Percentiles rank a stretch among this genome's conserved stretches.
Conservation (phyloP, 148 eudicot species). For the Spergularia bocconei region DNA sequence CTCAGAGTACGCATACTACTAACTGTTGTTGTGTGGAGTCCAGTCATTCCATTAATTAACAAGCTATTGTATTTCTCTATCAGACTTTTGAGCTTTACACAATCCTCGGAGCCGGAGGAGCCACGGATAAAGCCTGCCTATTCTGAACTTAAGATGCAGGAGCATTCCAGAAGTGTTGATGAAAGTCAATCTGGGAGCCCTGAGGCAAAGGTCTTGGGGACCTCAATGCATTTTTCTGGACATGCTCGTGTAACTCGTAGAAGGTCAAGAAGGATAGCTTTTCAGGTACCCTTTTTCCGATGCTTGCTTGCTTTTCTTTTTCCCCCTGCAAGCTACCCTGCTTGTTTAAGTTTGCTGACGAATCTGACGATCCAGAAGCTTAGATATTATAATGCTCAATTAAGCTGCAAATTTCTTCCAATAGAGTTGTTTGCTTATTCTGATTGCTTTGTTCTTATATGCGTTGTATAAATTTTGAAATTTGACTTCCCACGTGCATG, state of each 20-base stretch:
- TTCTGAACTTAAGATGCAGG: conserved; percentile 31
- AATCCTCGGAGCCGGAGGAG: conserved; percentile 20
- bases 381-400: neutral
- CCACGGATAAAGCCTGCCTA: conserved; percentile 12
- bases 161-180: conserved; percentile 19
- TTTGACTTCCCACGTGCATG: neutral
- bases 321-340: neutral
- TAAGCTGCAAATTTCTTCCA: neutral
- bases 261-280: conserved; percentile 35
- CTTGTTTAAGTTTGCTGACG: neutral
- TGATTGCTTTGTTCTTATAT: neutral
- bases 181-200: conserved; percentile 15
- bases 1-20: conserved; percentile 37
- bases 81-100: conserved; percentile 25
- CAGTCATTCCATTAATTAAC: conserved; percentile 5
- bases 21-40: conserved; percentile 9
- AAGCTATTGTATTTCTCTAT: conserved; percentile 13
- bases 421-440: neutral
- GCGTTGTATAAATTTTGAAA: neutral
- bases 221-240: conserved; percentile 28
- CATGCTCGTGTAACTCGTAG: conserved; percentile 35
- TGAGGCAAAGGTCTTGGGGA: conserved; percentile 31
- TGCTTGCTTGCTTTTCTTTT: neutral
- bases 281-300: conserved; percentile 31
- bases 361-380: neutral